Evolutionary conservation across 2,329 filamentous ascomycete genomes (phyloP).

Genomic region (Pseudogymnoascus sp.): DNA sequence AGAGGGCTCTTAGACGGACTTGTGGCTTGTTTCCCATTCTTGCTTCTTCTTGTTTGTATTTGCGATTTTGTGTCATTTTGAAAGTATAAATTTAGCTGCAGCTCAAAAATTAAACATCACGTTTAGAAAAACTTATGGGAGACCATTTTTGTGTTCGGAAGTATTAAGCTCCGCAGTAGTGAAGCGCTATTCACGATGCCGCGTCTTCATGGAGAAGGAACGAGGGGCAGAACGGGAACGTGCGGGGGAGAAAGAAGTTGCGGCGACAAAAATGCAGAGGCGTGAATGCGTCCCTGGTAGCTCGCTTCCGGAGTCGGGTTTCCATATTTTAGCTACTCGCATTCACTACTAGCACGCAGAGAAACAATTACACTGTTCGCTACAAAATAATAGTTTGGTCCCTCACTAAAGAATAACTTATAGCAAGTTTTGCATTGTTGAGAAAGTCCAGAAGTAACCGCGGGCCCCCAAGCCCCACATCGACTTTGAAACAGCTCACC

Average conservation of each 20-base stretch:
- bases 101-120: background rate
- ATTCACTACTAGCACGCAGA: background rate
- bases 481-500: background rate
- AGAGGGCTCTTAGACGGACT: background rate
- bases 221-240: background rate
- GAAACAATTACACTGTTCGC: background rate
- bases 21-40: background rate
- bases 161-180: background rate
- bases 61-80: background rate
- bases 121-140: background rate
- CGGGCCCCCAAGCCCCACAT: background rate
- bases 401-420: too few relatives aligned
- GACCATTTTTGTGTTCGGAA: background rate
- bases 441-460: too few relatives aligned
- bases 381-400: too few relatives aligned
- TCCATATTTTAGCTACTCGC: background rate
- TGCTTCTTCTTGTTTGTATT: background rate
- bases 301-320: background rate
- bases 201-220: background rate
- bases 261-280: background rate
- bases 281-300: background rate
- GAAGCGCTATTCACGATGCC: background rate
- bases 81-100: slow-evolving; percentile 4
- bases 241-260: background rate
- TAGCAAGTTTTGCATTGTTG: background rate